These are phyloP conservation scores for Aquilaria sinensis DNA, from an alignment of 345 rosid genomes.

Conservation along the genomic window DNA sequence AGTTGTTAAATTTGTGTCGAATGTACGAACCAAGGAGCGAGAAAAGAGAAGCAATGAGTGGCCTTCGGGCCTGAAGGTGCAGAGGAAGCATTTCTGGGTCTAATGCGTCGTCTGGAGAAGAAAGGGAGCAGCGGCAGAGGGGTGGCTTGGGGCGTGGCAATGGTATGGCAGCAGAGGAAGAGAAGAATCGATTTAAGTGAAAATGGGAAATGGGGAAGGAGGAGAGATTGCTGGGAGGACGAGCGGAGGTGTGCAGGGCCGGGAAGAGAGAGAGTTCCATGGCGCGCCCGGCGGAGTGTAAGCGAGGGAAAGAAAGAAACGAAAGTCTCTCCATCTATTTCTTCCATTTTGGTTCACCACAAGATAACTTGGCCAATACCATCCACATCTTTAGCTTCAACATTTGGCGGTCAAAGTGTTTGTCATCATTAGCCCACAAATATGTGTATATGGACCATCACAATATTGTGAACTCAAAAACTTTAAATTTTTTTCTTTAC, in stretches of 20 bases:
- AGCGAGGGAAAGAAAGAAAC: neutral
- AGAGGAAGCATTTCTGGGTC: slow-evolving; percentile 17
- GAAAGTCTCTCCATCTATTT: too few species aligned
- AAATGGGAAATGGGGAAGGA: slow-evolving; percentile 8
- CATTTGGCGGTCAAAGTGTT: too few species aligned
- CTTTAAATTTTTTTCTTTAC: too few species aligned
- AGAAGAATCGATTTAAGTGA: slow-evolving; percentile 8
- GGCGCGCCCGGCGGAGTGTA: slow-evolving; percentile 11
- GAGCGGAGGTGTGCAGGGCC: slow-evolving; percentile 23
- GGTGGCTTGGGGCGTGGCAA: neutral
- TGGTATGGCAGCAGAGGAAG: neutral
- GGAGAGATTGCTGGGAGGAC: slow-evolving; percentile 23
- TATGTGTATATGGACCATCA: too few species aligned
- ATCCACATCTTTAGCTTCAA: too few species aligned
- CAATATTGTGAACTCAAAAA: too few species aligned
- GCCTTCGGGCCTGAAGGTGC: slow-evolving; percentile 45
- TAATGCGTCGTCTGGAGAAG: slow-evolving; percentile 27
- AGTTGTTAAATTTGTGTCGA: neutral
- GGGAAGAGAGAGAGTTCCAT: slow-evolving; percentile 46
- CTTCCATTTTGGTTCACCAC: too few species aligned
- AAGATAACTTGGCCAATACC: too few species aligned
- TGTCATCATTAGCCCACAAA: too few species aligned
- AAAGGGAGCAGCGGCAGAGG: slow-evolving; percentile 31
- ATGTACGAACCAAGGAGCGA: slow-evolving; percentile 36
- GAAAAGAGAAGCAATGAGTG: slow-evolving; percentile 52